Evolutionary conservation across 2,329 filamentous ascomycete genomes (phyloP), one percentile per base, ranked within the genome.

Genomic region (Trichoderma hamatum): DNA sequence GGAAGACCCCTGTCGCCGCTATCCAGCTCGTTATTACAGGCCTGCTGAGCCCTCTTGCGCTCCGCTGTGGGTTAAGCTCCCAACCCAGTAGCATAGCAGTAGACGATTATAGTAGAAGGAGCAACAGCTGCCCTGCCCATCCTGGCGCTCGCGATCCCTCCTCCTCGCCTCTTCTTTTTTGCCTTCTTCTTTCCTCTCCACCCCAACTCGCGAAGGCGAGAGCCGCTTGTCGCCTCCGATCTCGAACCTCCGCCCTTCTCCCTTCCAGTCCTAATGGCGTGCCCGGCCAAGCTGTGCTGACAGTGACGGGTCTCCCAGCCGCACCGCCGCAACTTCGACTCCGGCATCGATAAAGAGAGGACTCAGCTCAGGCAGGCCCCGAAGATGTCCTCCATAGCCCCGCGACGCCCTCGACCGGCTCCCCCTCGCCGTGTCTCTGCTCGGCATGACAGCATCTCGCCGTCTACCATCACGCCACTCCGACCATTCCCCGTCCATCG

Each of bases 341-440:
- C 36, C 24, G 30, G 36, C 36, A 39, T 39, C n/a, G 10, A 36
- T 3, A 36, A 11, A 36, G 34, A 36, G 16, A 49, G 46, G 46
- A 49, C 19, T 24, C 46, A 43, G 39, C 39, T 43, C 39, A 43
- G 39, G 39, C 39, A 49, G 46, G 21, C 39, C 52, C 39, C 43
- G 39, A 74, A 72, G 71, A 80, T 81, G 79, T 79, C 81, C 74
- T 76, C 78, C 71, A 80, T 79, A 71, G 74, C 79, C 66, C 73
- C 80, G 68, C 78, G 76, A 70, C 76, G 75, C 61, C 75, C 78
- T 28, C 76, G 77, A 72, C 75, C 75, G 72, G 75, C 74, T 65
- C 75, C 74, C 64, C 75, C 74, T 73, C 78, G 77, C 74, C 79
- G 77, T 74, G 73, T 75, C 65, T 75, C 76, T 66, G 72, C 73